phyloP scores from a whole-genome alignment of 2,329 filamentous ascomycete genomes.

The Sclerotiophoma versabilis region DNA sequence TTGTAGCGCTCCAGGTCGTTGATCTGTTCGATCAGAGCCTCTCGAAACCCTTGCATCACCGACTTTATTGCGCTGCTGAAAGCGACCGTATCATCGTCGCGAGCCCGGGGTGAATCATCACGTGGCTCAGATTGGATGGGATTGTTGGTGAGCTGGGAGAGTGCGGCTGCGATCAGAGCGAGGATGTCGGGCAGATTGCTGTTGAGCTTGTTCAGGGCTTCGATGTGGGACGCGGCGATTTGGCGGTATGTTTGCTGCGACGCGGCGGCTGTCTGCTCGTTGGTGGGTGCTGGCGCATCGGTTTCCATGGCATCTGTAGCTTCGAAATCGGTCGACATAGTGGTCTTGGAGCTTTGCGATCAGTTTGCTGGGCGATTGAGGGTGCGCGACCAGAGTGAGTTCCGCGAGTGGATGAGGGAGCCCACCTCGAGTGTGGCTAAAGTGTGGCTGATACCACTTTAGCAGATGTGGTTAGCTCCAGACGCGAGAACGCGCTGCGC shows the following conservation, averaged over 20 bases:
- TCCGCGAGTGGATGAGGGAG: background rate
- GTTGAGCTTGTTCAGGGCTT: slow-evolving; percentile 39
- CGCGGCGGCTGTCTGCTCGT: slow-evolving; percentile 9
- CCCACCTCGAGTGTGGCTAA: background rate
- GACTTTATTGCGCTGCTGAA: slow-evolving; percentile 75
- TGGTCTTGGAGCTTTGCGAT: background rate
- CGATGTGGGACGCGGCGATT: slow-evolving; percentile 43
- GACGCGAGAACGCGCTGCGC: slow-evolving; percentile 23
- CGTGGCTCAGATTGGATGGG: slow-evolving; percentile 59
- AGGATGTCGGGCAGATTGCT: slow-evolving; percentile 58
- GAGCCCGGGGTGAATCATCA: slow-evolving; percentile 50
- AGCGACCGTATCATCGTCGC: slow-evolving; percentile 47
- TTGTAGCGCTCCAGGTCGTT: slow-evolving; percentile 39
- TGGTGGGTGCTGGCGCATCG: slow-evolving; percentile 1
- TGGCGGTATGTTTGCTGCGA: slow-evolving; percentile 37
- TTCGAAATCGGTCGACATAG: slow-evolving; percentile 25
- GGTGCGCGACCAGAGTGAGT: background rate
- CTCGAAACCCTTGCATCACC: slow-evolving; percentile 64
- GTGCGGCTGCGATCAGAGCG: slow-evolving; percentile 79
- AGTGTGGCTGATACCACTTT: slow-evolving; percentile 36
- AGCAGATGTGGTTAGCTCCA: slow-evolving; percentile 22
- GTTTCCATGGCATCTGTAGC: slow-evolving; percentile 16
- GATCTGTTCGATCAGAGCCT: slow-evolving; percentile 39
- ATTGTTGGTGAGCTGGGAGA: slow-evolving; percentile 64
- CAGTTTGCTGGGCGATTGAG: background rate